Evolutionary conservation across 768 basidiomycete genomes (phyloP).

Genomic region (Russula emetica): DNA sequence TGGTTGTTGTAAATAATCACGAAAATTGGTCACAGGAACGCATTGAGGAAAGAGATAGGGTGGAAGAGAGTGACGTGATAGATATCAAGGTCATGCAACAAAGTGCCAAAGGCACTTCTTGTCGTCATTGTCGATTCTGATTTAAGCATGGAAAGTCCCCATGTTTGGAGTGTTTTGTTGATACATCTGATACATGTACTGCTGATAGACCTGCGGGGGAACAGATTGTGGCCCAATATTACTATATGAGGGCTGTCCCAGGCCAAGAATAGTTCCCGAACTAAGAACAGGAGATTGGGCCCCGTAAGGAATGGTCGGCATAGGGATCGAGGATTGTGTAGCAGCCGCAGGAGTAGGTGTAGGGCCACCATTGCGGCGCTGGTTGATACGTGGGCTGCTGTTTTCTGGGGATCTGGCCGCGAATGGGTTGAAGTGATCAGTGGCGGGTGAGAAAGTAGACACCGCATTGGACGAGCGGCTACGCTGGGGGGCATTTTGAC

Average conservation of each 20-base stretch:
- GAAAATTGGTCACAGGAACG: conserved; percentile 10
- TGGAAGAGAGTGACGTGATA: conserved; percentile 23
- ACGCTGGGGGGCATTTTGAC: conserved; percentile 29
- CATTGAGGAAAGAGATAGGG: conserved; percentile 14
- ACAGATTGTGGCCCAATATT: conserved; percentile 54
- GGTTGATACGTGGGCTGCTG: conserved; percentile 45
- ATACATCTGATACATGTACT: conserved; percentile 76
- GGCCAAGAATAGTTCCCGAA: conserved; percentile 56
- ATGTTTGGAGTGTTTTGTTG: conserved; percentile 73
- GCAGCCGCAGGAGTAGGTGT: conserved; percentile 32
- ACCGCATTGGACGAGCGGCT: conserved; percentile 37
- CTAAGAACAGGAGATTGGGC: conserved; percentile 57
- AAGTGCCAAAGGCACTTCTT: neutral
- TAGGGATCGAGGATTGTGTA: conserved; percentile 26
- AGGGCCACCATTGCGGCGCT: conserved; percentile 45
- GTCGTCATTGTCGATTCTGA: conserved; percentile 20
- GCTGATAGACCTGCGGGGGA: conserved; percentile 69
- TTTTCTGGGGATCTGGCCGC: conserved; percentile 48
- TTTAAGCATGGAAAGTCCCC: conserved; percentile 57
- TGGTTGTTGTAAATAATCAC: conserved; percentile 23
- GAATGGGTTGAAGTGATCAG: conserved; percentile 58
- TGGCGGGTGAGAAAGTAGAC: conserved; percentile 47
- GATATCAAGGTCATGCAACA: conserved; percentile 24
- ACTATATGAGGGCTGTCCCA: conserved; percentile 63
- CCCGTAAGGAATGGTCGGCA: conserved; percentile 46